These are phyloP conservation scores for Hericium alpestre DNA, from an alignment of 768 basidiomycete genomes.

Conservation along the genomic window DNA sequence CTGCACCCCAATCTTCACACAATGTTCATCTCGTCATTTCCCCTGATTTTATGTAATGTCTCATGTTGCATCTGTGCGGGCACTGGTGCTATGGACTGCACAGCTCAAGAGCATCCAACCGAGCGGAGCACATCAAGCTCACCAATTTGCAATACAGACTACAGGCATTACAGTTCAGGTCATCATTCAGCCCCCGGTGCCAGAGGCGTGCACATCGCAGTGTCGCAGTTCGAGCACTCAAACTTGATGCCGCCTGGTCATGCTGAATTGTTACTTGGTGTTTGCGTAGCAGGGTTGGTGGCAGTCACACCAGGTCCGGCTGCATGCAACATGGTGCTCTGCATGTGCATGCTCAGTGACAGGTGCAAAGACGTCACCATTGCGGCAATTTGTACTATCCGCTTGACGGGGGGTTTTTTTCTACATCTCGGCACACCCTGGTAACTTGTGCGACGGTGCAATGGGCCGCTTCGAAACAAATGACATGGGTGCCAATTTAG, in stretches of 20 bases:
- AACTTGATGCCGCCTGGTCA: conserved; percentile 62
- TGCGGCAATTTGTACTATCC: no score
- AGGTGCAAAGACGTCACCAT: no score
- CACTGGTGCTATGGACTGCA: conserved; percentile 56
- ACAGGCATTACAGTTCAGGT: conserved; percentile 84
- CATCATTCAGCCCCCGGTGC: conserved; percentile 79
- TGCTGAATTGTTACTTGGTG: conserved; percentile 27
- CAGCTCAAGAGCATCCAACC: neutral
- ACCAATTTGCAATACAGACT: conserved; percentile 82
- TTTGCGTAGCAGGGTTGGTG: conserved; percentile 11
- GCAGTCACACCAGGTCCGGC: conserved; percentile 55
- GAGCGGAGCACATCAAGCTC: conserved; percentile 18
- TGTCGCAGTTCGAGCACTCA: conserved; percentile 84
- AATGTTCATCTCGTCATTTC: no score
- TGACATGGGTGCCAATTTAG: no score
- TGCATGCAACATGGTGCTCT: conserved; percentile 28
- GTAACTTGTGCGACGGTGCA: no score
- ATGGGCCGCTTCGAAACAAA: no score
- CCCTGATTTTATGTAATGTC: no score
- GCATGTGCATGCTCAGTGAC: conserved; percentile 9
- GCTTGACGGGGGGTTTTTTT: no score
- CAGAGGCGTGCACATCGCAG: conserved; percentile 85
- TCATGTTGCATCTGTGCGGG: no score
- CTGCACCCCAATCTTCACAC: no score
- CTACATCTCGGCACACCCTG: no score